Base-by-base conservation (phyloP, 2,329 filamentous ascomycete genomes). In the Penicillium corylophilum region DNA sequence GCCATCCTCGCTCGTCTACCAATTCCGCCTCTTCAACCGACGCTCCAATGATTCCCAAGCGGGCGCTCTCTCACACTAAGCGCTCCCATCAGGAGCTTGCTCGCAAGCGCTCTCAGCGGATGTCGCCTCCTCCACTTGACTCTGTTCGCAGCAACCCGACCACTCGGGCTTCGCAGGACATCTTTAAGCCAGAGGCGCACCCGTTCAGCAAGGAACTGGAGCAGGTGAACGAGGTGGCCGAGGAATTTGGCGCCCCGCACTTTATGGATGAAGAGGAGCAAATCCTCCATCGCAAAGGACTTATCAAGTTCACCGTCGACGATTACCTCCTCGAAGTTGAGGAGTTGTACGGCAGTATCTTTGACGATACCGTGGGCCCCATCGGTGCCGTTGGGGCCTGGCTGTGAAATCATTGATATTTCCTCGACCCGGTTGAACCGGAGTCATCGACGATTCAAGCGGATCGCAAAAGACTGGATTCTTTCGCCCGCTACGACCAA, bases 141-240 rank as follows among this genome's bases (percentile, higher is more conserved):
- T 65, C 67, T 3, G 60, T 73, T 44, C 65, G 63, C 48, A 66
- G 60, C 67, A 60, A 70, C 63, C 67, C 69, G 45, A 51, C 63
- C 0, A 56, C 66, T 10, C 70, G 70, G 23, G 61, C 62, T 15
- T 65, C 66, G 22, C 64, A 69, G 31, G 73, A 75, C n/a, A 64
- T 71, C 39, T 73, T 73, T 58, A 62, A 66, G 23, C 55, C 65
- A 2, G 66, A 70, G 29, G 56, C 61, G 16, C 84, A 94, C 69
- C 93, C 93, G 0, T 97, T 97, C 64, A 90, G 90, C 47, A 86
- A 87, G 45, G 94, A 99, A 73, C 78, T 97, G 47, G 90, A 90
- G 50, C 88, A 97, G 73, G 89, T 97, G 22, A 90, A 91, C 47
- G 94, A 97, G 73, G 82, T 96, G 15, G 93, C 88, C 0, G 94